Evolutionary conservation across 2,329 filamentous ascomycete genomes (phyloP).

Genomic region (Colletotrichum siamense): DNA sequence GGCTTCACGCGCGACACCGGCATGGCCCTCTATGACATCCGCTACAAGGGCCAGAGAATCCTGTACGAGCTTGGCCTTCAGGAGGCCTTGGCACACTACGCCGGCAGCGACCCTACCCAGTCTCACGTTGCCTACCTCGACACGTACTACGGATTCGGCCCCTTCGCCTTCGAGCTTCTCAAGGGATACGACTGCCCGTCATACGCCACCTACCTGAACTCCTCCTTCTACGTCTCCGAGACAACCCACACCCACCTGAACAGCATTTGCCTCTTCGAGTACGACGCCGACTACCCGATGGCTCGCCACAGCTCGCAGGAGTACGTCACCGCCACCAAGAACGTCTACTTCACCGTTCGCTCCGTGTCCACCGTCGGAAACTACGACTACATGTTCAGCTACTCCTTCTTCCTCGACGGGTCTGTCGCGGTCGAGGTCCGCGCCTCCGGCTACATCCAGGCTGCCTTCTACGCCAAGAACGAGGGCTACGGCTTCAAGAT

Average conservation of each 20-base stretch:
- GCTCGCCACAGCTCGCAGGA: constrained; percentile 48
- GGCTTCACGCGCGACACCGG: constrained; percentile 54
- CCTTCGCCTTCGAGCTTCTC: constrained; percentile 49
- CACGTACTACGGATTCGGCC: constrained; percentile 52
- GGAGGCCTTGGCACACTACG: constrained; percentile 69
- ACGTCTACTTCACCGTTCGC: constrained; percentile 49
- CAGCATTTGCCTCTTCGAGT: constrained; percentile 63
- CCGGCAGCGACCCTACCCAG: constrained; percentile 55
- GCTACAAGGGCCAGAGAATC: constrained; percentile 58
- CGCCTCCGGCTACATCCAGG: constrained; percentile 60
- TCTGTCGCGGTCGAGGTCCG: constrained; percentile 55
- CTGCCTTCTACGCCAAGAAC: constrained; percentile 50
- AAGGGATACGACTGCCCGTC: constrained; percentile 58
- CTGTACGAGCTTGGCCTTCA: constrained; percentile 62
- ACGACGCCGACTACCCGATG: constrained; percentile 53
- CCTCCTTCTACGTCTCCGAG: constrained; percentile 47
- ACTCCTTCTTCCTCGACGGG: constrained; percentile 57
- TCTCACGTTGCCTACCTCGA: constrained; percentile 55
- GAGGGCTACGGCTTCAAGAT: constrained; percentile 55
- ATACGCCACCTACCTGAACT: constrained; percentile 55
- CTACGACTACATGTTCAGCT: constrained; percentile 59
- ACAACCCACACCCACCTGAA: constrained; percentile 50
- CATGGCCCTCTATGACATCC: constrained; percentile 55
- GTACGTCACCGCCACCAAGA: constrained; percentile 51
- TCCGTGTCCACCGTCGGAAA: constrained; percentile 57